Evolutionary conservation across 768 basidiomycete species (phyloP), one percentile per base, ranked within the genome.

Genomic region (Daedaleopsis nitida): DNA sequence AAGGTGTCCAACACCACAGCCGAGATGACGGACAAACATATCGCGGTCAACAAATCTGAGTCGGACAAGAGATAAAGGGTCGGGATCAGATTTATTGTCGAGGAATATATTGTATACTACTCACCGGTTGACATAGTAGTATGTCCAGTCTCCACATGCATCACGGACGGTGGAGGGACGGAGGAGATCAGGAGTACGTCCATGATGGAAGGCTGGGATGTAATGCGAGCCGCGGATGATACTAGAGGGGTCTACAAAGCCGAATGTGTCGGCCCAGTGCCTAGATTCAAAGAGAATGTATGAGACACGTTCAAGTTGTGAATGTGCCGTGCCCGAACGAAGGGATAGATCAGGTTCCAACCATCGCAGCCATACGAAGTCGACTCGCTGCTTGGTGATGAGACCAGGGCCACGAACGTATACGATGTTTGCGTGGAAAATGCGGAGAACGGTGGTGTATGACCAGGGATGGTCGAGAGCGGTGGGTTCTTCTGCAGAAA

Each of bases 221-320:
- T 83, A 58, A 60, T 84, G 81, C 2, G 65, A 69, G 0, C 69
- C 76, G 0, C 75, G 68, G 23, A 84, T 68, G 7, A 84, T 72
- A 0, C 67, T 62, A 0, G 62, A 57, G 0, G 82, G 83, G 62
- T 84, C 73, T 0, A 83, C 23, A 45, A 84, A 84, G 0, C 81
- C 77, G 57, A 81, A 83, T 9, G 63, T 55, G 1, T 71, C 57
- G 0, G 80, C 64, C 39, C 17, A 44, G 5, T 11, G 21, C 10
- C 19, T 27, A 19, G 59, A 21, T 5, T 16, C 16, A 62, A 80
- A 83, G 0, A 72, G 73, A 3, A 42, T 10, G 11, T 13, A 42
- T 3, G 39, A 42, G n/a, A 84, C 47, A 4, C 72, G 66, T 19
- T 75, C 78, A 1, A 81, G 68, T 42, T 42, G 39, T 2, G 39